phyloP scores from a whole-genome alignment of 768 basidiomycete species.

The Tubosaeta sp. region DNA sequence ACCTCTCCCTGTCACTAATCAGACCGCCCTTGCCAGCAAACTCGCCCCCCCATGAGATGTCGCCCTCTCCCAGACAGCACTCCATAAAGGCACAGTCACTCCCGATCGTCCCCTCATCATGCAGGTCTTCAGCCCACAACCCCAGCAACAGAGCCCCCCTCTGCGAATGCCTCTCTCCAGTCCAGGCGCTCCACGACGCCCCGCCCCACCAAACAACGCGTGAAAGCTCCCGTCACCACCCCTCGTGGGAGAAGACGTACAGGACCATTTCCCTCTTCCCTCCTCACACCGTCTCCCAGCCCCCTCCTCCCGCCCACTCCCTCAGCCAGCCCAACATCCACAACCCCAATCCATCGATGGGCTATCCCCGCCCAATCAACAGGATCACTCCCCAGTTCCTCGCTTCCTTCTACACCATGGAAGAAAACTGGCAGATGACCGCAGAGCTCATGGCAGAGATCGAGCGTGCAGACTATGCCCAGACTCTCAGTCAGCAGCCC shows the following conservation, averaged over 20 bases:
- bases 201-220: slow-evolving; percentile 30
- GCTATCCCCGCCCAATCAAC: slow-evolving; percentile 63
- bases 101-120: slow-evolving; percentile 57
- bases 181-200: slow-evolving; percentile 32
- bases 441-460: slow-evolving; percentile 68
- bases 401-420: slow-evolving; percentile 47
- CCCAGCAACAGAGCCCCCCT: slow-evolving; percentile 40
- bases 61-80: slow-evolving; percentile 48
- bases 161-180: slow-evolving; percentile 31
- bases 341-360: slow-evolving; percentile 33
- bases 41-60: slow-evolving; percentile 38
- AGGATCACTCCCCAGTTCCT: slow-evolving; percentile 55
- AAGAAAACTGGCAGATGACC: slow-evolving; percentile 64
- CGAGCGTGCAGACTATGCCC: slow-evolving; percentile 65
- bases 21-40: slow-evolving; percentile 14
- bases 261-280: slow-evolving; percentile 45
- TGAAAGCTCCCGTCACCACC: slow-evolving; percentile 31
- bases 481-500: slow-evolving; percentile 45
- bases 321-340: slow-evolving; percentile 28
- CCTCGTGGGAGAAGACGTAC: slow-evolving; percentile 27
- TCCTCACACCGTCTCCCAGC: slow-evolving; percentile 23
- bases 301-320: slow-evolving; percentile 34
- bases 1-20: slow-evolving; percentile 1
- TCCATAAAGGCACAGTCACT: slow-evolving; percentile 57
- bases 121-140: slow-evolving; percentile 43